A percentile compares a stretch with the other conserved stretches of the same genome.
Evolutionary conservation across 306 rosid genomes (phyloP).

Genomic region (Cicer arietinum): DNA sequence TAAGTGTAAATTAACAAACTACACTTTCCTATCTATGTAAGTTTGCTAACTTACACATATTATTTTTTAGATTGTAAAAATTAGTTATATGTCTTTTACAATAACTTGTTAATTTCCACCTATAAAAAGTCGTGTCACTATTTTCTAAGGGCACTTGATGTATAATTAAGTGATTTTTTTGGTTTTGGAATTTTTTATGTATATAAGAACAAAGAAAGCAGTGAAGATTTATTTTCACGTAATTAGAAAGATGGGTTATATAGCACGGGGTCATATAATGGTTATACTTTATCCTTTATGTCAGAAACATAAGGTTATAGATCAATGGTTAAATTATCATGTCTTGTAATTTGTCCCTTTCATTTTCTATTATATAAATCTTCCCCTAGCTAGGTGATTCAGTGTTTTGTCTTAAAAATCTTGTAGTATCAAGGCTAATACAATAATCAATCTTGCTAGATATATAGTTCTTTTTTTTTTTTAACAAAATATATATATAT

Average conservation of each 20-base stretch:
- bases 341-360: conserved; percentile 56
- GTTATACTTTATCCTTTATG: conserved; percentile 46
- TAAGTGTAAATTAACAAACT: too few relatives aligned
- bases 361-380: conserved; percentile 50
- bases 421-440: conserved; percentile 48
- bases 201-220: too few relatives aligned
- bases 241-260: not conserved
- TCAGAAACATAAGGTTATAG: conserved; percentile 58
- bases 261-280: not conserved
- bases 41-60: too few relatives aligned
- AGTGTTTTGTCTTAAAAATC: conserved; percentile 32
- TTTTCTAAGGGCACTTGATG: too few relatives aligned
- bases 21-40: too few relatives aligned
- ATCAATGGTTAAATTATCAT: conserved; percentile 43
- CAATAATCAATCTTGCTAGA: not conserved
- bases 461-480: not conserved
- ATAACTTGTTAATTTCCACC: too few relatives aligned
- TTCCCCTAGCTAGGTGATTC: conserved; percentile 37
- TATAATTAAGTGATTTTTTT: too few relatives aligned
- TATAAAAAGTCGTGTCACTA: too few relatives aligned
- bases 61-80: too few relatives aligned
- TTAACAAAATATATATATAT: too few relatives aligned
- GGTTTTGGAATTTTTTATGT: too few relatives aligned
- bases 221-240: not conserved
- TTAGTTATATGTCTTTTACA: too few relatives aligned